phyloP scores from a whole-genome alignment of 768 basidiomycete species.

The Pilatotrama ljubarskyi region DNA sequence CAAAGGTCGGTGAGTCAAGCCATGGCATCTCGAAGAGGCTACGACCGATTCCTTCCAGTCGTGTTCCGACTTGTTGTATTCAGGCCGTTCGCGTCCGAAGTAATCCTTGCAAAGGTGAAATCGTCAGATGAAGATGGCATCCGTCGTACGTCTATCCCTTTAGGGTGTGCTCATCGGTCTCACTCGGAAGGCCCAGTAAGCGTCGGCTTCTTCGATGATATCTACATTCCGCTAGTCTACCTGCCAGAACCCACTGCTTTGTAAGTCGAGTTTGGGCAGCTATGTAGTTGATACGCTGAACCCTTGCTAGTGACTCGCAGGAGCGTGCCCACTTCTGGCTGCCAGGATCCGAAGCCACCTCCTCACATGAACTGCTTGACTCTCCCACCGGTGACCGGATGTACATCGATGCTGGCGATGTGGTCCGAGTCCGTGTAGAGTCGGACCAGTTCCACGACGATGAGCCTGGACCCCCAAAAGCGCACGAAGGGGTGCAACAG shows the following conservation, averaged over 20 bases:
- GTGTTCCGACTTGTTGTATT: slow-evolving; percentile 90
- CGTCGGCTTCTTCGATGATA: slow-evolving; percentile 92
- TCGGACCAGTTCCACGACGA: slow-evolving; percentile 83
- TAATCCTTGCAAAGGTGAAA: slow-evolving; percentile 86
- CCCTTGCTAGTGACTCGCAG: slow-evolving; percentile 62
- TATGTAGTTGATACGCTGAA: background rate
- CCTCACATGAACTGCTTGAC: slow-evolving; percentile 66
- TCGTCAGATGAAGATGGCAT: slow-evolving; percentile 85
- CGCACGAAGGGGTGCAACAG: slow-evolving; percentile 62
- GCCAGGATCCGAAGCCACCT: slow-evolving; percentile 52
- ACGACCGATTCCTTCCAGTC: slow-evolving; percentile 45
- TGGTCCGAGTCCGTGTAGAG: slow-evolving; percentile 77
- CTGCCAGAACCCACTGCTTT: slow-evolving; percentile 83
- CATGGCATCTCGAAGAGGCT: background rate
- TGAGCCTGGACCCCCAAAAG: slow-evolving; percentile 82
- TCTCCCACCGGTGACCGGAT: slow-evolving; percentile 64
- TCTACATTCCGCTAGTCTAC: slow-evolving; percentile 77
- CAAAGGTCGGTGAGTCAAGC: slow-evolving; percentile 57
- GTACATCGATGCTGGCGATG: slow-evolving; percentile 79
- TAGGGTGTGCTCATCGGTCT: background rate
- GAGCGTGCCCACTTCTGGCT: slow-evolving; percentile 86
- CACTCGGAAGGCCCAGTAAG: slow-evolving; percentile 52
- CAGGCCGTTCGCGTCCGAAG: slow-evolving; percentile 87
- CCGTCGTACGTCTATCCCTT: slow-evolving; percentile 54
- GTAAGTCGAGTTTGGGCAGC: slow-evolving; percentile 43